Percentiles rank a stretch among this genome's conserved stretches.
Conservation (phyloP, 768 basidiomycete genomes). For the Naganishia onofrii region DNA sequence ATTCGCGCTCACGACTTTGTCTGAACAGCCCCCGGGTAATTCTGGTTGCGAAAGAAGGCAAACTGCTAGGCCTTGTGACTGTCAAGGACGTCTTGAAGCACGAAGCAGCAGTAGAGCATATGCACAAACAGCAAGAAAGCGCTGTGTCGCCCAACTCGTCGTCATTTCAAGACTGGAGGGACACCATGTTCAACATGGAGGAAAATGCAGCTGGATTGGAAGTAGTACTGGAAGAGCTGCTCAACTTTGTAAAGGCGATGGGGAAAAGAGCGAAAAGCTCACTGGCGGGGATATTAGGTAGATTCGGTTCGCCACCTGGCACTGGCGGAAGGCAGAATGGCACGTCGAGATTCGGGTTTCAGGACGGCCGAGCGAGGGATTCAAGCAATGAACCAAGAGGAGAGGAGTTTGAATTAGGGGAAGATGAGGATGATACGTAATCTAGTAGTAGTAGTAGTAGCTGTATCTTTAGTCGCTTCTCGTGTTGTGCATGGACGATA, state of each 20-base stretch:
- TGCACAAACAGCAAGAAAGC: constrained; percentile 29
- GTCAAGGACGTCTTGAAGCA: constrained; percentile 94
- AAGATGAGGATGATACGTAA: constrained; percentile 15
- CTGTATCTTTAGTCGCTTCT: too few species aligned
- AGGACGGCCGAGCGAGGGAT: background rate
- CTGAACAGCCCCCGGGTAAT: constrained; percentile 85
- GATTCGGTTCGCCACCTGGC: background rate
- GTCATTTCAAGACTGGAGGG: constrained; percentile 31
- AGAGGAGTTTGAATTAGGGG: constrained; percentile 15
- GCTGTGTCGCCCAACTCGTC: background rate
- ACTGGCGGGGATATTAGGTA: background rate
- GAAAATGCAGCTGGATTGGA: constrained; percentile 37
- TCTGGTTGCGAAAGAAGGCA: constrained; percentile 81
- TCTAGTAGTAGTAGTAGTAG: too few species aligned
- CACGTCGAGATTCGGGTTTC: background rate
- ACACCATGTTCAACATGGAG: constrained; percentile 34
- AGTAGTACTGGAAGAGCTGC: constrained; percentile 37
- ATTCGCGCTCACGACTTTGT: constrained; percentile 17
- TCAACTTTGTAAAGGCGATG: constrained; percentile 23
- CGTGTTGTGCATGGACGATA: background rate
- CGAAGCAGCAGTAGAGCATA: constrained; percentile 57
- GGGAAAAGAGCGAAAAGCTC: background rate
- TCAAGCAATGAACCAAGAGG: constrained; percentile 5
- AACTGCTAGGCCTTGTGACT: constrained; percentile 79
- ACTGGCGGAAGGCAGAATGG: background rate